Evolutionary conservation across 345 rosid species (phyloP).

Genomic region (Dipteronia dyeriana): DNA sequence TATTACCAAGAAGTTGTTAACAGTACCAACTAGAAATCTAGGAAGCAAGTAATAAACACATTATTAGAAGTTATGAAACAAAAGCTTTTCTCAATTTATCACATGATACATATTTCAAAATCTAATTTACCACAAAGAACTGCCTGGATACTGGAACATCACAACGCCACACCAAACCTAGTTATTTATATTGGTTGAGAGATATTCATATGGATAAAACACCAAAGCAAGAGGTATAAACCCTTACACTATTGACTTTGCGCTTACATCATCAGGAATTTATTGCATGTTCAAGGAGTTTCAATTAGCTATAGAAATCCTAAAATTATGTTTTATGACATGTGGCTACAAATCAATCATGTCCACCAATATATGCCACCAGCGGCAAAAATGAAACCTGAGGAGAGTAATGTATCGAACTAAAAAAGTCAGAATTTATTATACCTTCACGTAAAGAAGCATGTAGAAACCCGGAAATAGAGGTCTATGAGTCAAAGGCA

Average conservation of each 20-base stretch:
- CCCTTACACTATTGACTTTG: not conserved
- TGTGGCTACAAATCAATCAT: not conserved
- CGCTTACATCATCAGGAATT: not conserved
- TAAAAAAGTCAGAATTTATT: not conserved
- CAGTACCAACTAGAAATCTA: not conserved
- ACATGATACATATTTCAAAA: not conserved
- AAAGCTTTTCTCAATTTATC: not conserved
- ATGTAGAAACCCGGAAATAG: slow-evolving; percentile 97
- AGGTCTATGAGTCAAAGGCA: slow-evolving; percentile 91
- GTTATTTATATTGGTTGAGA: not conserved
- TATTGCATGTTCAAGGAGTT: not conserved
- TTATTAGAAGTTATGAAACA: not conserved
- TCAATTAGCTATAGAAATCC: not conserved
- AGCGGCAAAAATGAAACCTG: not conserved
- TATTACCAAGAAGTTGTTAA: not conserved
- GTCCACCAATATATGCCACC: not conserved
- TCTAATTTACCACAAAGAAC: not conserved
- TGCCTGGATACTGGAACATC: not conserved
- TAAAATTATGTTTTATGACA: not conserved
- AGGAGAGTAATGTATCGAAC: not conserved
- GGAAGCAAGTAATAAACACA: not conserved
- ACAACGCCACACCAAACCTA: not conserved
- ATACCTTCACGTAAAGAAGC: slow-evolving; percentile 97
- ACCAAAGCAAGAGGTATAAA: not conserved
- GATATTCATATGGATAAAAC: not conserved